Evolutionary conservation across 2,329 filamentous ascomycete genomes (phyloP).

Genomic region (Thielaviopsis musarum): DNA sequence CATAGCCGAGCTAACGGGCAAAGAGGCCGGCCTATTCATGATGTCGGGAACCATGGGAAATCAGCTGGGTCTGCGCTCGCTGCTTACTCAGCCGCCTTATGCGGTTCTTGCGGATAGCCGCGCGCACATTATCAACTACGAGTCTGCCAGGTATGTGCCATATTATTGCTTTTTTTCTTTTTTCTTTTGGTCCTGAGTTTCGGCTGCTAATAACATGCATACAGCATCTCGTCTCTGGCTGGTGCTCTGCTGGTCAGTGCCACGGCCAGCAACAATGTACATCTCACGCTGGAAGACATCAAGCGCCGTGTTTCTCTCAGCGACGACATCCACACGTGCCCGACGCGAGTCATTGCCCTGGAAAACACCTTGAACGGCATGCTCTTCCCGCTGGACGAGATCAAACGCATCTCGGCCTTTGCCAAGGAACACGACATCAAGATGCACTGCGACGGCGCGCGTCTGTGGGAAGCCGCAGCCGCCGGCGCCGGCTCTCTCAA

Average conservation of each 20-base stretch:
- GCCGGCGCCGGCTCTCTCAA: slow-evolving; percentile 49
- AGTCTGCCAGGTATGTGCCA: slow-evolving; percentile 38
- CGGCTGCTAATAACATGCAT: background rate
- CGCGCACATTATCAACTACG: slow-evolving; percentile 56
- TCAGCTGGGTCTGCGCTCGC: slow-evolving; percentile 63
- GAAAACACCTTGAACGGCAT: slow-evolving; percentile 76
- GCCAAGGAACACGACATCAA: slow-evolving; percentile 45
- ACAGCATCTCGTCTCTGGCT: slow-evolving; percentile 50
- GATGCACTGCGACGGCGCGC: slow-evolving; percentile 64
- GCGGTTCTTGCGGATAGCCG: slow-evolving; percentile 63
- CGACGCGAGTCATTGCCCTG: slow-evolving; percentile 64
- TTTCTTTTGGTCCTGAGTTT: background rate
- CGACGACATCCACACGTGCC: slow-evolving; percentile 60
- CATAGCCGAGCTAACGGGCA: slow-evolving; percentile 55
- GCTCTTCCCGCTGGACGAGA: slow-evolving; percentile 60
- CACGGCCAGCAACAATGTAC: slow-evolving; percentile 49
- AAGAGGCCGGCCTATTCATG: slow-evolving; percentile 64
- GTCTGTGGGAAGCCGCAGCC: slow-evolving; percentile 67
- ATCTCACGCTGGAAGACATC: slow-evolving; percentile 66
- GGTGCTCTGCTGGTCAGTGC: slow-evolving; percentile 55
- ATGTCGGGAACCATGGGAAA: slow-evolving; percentile 92
- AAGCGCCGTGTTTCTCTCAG: slow-evolving; percentile 44
- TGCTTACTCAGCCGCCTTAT: slow-evolving; percentile 65
- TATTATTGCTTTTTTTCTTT: background rate
- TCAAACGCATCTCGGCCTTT: slow-evolving; percentile 52